Conservation (phyloP, 208 protist genomes). For the Trypanosoma lewisi region DNA sequence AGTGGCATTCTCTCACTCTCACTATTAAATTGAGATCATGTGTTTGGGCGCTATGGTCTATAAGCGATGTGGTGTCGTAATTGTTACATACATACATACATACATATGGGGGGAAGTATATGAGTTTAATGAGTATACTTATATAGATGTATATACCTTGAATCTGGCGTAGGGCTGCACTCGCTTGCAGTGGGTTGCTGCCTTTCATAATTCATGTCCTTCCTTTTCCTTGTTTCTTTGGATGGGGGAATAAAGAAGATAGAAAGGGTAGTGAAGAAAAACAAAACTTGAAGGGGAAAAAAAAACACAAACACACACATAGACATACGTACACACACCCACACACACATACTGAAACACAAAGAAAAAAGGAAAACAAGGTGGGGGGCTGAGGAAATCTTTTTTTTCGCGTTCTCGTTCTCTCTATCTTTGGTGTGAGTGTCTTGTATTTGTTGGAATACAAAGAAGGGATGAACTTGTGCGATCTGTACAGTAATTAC, state of each 20-base stretch:
- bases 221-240: slow-evolving; percentile 2
- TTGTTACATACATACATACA: neutral
- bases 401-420: too few relatives aligned
- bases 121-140: too few relatives aligned
- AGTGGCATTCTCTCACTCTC: neutral
- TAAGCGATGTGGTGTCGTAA: slow-evolving; percentile 11
- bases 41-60: neutral
- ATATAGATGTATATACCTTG: too few relatives aligned
- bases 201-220: neutral
- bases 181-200: too few relatives aligned
- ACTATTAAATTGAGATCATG: neutral
- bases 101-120: neutral
- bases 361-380: too few relatives aligned
- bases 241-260: neutral
- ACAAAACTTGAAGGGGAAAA: slow-evolving; percentile 8
- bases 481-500: slow-evolving; percentile 65
- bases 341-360: too few relatives aligned
- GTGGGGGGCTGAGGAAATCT: too few relatives aligned
- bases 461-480: slow-evolving; percentile 36
- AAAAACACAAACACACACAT: too few relatives aligned
- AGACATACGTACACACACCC: too few relatives aligned
- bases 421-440: too few relatives aligned
- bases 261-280: slow-evolving; percentile 11
- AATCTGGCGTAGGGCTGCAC: too few relatives aligned
- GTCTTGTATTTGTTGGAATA: too few relatives aligned